A percentile compares a stretch with the other conserved stretches of the same genome.
Evolutionary conservation across 371 early-diverging fungal genomes (phyloP).

Genomic region (Fennellomyces sp.): DNA sequence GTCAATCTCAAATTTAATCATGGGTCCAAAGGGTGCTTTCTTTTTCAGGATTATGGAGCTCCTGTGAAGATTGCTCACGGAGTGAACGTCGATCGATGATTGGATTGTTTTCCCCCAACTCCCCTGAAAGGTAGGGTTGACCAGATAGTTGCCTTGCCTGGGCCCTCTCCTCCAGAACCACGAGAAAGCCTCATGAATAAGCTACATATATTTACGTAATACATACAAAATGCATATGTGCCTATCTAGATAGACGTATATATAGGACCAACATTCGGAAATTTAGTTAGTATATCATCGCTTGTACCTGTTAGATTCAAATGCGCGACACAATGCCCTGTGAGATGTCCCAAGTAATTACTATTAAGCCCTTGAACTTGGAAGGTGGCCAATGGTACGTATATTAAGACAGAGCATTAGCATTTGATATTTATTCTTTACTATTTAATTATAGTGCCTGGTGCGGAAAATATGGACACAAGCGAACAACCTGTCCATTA

Average conservation of each 20-base stretch:
- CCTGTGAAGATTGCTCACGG: not conserved
- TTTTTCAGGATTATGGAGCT: too few relatives aligned
- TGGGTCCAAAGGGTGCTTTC: not conserved
- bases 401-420: too few relatives aligned
- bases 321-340: not conserved
- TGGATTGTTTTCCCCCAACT: not conserved
- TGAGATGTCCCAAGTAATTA: not conserved
- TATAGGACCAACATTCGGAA: not conserved
- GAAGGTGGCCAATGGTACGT: conserved; percentile 20
- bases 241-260: not conserved
- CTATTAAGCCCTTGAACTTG: conserved; percentile 14
- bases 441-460: conserved; percentile 5
- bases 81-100: not conserved
- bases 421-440: not conserved
- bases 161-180: not conserved
- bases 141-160: not conserved
- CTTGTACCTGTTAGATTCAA: too few relatives aligned
- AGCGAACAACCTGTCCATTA: conserved; percentile 6
- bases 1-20: conserved; percentile 1
- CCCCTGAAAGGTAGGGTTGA: not conserved
- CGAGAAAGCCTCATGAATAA: conserved; percentile 8
- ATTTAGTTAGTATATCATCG: not conserved
- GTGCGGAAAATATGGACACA: conserved; percentile 20
- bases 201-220: not conserved
- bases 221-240: not conserved